Evolutionary conservation across 169 alveolate species (phyloP).

Genomic region (Hepatocystis sp.): DNA sequence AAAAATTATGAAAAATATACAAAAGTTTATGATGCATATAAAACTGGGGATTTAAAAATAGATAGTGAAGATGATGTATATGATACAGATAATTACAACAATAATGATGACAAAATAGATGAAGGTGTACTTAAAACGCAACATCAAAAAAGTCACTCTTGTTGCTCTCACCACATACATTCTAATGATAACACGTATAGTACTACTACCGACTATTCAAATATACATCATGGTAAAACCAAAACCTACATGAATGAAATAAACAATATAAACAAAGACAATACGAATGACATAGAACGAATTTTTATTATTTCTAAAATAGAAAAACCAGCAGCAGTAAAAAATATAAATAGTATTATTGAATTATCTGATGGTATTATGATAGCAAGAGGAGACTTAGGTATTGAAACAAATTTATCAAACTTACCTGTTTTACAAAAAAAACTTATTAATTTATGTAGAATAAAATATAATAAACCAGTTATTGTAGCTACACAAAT

Average conservation of each 20-base stretch:
- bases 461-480: slow-evolving; percentile 93
- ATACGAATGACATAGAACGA: slow-evolving; percentile 84
- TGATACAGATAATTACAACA: too few relatives aligned
- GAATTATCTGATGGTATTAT: slow-evolving; percentile 95
- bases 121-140: neutral
- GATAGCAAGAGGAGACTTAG: slow-evolving; percentile 99
- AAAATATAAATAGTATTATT: slow-evolving; percentile 92
- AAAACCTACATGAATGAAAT: neutral
- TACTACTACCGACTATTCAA: neutral
- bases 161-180: neutral
- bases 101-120: neutral
- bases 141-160: neutral
- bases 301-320: slow-evolving; percentile 94
- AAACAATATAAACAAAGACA: slow-evolving; percentile 36
- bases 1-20: slow-evolving; percentile 44
- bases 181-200: neutral
- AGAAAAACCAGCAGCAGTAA: slow-evolving; percentile 95
- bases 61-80: too few relatives aligned
- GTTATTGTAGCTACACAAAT: slow-evolving; percentile 98
- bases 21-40: slow-evolving; percentile 43
- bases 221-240: neutral
- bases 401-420: slow-evolving; percentile 97
- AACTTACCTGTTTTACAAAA: slow-evolving; percentile 94
- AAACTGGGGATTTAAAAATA: slow-evolving; percentile 31
- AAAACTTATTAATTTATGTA: slow-evolving; percentile 86